A percentile compares a stretch with the other conserved stretches of the same genome.
phyloP scores from a whole-genome alignment of 1,284 basidiomycete species.

The Abortiporus biennis region DNA sequence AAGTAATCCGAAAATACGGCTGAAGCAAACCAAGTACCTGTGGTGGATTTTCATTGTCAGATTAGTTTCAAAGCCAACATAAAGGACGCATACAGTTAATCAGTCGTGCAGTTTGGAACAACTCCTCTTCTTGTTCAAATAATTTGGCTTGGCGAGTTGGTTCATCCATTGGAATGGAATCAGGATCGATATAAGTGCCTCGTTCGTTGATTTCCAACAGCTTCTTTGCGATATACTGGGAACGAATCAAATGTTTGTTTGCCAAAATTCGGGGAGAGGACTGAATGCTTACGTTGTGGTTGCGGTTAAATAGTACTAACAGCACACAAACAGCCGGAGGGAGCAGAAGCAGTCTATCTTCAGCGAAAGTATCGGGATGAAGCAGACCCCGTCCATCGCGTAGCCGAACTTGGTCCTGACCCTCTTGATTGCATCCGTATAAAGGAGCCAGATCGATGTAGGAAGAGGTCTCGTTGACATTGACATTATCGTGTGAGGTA shows the following conservation, averaged over 20 bases:
- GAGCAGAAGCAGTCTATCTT: slow-evolving; percentile 73
- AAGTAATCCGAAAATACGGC: slow-evolving; percentile 76
- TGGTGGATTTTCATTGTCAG: not conserved
- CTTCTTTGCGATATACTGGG: slow-evolving; percentile 72
- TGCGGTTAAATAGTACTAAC: slow-evolving; percentile 75
- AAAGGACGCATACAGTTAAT: slow-evolving; percentile 55
- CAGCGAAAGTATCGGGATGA: slow-evolving; percentile 68
- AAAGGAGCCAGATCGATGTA: slow-evolving; percentile 83
- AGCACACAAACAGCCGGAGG: slow-evolving; percentile 73
- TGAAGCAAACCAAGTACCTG: slow-evolving; percentile 56
- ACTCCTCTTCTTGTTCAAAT: slow-evolving; percentile 66
- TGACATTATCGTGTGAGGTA: slow-evolving; percentile 56
- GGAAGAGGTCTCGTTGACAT: slow-evolving; percentile 81
- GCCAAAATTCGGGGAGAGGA: not conserved
- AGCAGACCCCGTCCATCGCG: slow-evolving; percentile 63
- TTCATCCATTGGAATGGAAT: slow-evolving; percentile 28
- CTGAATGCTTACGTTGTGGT: slow-evolving; percentile 67
- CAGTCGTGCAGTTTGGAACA: slow-evolving; percentile 76
- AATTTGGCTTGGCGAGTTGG: slow-evolving; percentile 29
- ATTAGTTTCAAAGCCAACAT: not conserved
- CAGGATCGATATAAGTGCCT: slow-evolving; percentile 49
- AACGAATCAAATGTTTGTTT: not conserved
- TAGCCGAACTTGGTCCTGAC: slow-evolving; percentile 56
- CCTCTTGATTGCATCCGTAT: slow-evolving; percentile 65
- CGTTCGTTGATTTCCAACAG: slow-evolving; percentile 77